These are phyloP conservation scores for Chenopodium quinoa DNA, from an alignment of 148 eudicot species.

Conservation along the genomic window DNA sequence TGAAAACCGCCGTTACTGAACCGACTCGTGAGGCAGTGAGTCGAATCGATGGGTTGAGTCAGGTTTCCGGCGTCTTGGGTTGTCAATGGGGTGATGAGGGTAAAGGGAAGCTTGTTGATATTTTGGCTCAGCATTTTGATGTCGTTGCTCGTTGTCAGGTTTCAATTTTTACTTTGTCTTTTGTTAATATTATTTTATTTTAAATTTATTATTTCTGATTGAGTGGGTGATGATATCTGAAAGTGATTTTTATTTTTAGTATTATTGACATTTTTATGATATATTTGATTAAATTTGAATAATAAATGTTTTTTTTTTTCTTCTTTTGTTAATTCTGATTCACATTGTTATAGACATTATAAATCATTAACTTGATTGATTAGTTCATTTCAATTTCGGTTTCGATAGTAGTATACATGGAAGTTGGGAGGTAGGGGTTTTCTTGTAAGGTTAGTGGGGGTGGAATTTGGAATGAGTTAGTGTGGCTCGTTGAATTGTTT, in stretches of 20 bases:
- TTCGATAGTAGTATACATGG: too few species aligned
- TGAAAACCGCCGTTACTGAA: constrained; percentile 25
- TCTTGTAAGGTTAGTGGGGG: too few species aligned
- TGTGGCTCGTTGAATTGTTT: not conserved
- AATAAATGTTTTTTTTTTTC: too few species aligned
- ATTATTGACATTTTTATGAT: too few species aligned
- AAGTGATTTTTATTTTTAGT: too few species aligned
- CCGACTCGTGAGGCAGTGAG: constrained; percentile 28
- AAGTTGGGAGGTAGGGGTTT: too few species aligned
- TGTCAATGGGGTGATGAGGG: constrained; percentile 98
- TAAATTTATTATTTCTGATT: not conserved
- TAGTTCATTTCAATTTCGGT: not conserved
- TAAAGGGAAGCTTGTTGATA: constrained; percentile 90
- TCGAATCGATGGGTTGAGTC: constrained; percentile 66
- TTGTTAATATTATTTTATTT: not conserved
- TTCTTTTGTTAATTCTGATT: too few species aligned
- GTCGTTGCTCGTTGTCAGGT: constrained; percentile 98
- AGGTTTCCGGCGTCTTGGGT: constrained; percentile 87
- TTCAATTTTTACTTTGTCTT: not conserved
- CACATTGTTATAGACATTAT: too few species aligned
- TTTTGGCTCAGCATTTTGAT: constrained; percentile 73
- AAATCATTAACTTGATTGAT: not conserved
- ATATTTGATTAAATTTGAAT: too few species aligned
- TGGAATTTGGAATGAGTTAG: not conserved
- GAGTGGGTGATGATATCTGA: too few species aligned